Percentiles rank a stretch among this genome's conserved stretches.
These are phyloP conservation scores for Apiosordaria backusii DNA, from an alignment of 495 filamentous ascomycete genomes.

Conservation along the genomic window DNA sequence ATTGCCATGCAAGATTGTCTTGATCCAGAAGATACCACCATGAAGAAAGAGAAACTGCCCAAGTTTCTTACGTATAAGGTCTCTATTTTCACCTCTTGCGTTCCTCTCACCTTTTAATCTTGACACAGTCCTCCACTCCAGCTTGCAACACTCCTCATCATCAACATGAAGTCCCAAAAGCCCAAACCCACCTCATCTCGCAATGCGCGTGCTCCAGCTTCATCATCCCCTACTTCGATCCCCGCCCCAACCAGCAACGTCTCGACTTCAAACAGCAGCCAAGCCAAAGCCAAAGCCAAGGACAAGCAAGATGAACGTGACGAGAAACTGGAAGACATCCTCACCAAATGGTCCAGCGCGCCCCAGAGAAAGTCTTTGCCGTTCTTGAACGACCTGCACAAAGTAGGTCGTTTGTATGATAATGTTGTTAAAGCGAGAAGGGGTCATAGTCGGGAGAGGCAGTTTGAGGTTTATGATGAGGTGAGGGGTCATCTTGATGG, in stretches of 20 bases:
- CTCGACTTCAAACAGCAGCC: background rate
- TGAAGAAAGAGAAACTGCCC: background rate
- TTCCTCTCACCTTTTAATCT: too few species aligned
- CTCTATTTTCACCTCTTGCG: too few species aligned
- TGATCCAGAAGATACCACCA: background rate
- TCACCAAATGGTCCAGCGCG: background rate
- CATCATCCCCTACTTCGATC: background rate
- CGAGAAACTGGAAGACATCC: background rate
- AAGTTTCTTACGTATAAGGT: too few species aligned
- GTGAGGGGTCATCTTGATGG: background rate
- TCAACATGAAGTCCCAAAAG: background rate
- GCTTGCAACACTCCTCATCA: background rate
- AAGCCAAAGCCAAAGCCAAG: too few species aligned
- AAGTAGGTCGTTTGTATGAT: background rate
- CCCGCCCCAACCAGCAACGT: background rate
- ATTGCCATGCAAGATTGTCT: background rate
- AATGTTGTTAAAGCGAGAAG: background rate
- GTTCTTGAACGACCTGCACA: background rate
- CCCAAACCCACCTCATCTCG: background rate
- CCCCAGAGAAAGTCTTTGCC: background rate
- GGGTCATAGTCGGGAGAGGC: background rate
- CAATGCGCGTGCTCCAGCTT: background rate
- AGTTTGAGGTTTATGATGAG: background rate
- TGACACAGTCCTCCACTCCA: background rate
- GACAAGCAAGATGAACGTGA: background rate